Base-by-base conservation (phyloP, 257 asterid species). In the Cordia subcordata region DNA sequence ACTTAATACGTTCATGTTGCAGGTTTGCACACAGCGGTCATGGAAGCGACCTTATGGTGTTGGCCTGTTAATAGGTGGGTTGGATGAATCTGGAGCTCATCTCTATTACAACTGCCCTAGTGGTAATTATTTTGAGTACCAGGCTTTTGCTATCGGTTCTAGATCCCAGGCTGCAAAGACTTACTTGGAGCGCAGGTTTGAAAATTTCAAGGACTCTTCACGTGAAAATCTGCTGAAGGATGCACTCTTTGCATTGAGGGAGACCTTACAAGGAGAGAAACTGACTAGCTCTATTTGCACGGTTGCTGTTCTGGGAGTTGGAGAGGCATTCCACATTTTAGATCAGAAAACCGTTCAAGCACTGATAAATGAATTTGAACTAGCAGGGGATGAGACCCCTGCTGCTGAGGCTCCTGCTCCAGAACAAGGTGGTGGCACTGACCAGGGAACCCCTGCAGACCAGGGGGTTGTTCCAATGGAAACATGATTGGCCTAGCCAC, bases 141-240 rank as follows among this genome's bases (percentile, higher is more conserved):
- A 93, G 77, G 99, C 97, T 20, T 93, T 93, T 79, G 99, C 97
- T 4, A 89, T 93, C 21, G 99, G 99, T 27, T 93, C 99, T 47
- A 82, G 97, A 13, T 93, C 97, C 55, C 97, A 93, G 78, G 97
- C 99, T 60, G 99, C 99, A 14, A 93, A 93, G 80, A 93, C 99
- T 16, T 93, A 93, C 83, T 71, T 93, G 67, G 99, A 93, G 65
- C 80, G 94, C n/a, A 86, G 76, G 74, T 93, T 81, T 46, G 88
- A 80, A 68, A 70, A 50, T 59, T 93, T 93, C 81, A 55, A 22
- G 51, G 88, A 74, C 55, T 80, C 99, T 13, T 73, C 97, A 42
- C 75, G 94, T 9, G 97, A 93, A 8, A 58, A 81, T 60, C 94
- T 93, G 72, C 75, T 93, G 61, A 93, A 86, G 75, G 94, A 86